These are phyloP conservation scores for Pseudoturritis turrita DNA, from an alignment of 345 rosid species.

Conservation along the genomic window DNA sequence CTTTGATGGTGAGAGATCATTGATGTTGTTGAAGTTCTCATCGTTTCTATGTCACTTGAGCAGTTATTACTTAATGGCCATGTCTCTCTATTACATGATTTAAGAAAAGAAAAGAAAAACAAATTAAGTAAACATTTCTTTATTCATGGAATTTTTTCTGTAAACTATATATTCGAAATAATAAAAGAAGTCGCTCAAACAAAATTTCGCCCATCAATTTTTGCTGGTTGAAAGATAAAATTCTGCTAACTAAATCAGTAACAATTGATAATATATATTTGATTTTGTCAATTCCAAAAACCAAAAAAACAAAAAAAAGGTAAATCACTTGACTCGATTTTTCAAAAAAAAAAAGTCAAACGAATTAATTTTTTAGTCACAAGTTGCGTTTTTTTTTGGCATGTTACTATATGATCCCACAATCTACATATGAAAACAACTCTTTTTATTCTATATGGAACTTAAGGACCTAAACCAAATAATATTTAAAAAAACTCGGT, in stretches of 20 bases:
- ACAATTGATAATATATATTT: neutral
- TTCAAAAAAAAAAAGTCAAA: no score
- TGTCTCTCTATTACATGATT: constrained; percentile 22
- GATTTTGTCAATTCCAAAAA: neutral
- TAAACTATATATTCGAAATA: no score
- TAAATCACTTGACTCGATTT: neutral
- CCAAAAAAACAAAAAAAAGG: neutral
- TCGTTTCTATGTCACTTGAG: constrained; percentile 27
- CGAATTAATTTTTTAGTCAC: neutral
- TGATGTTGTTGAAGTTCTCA: constrained; percentile 32
- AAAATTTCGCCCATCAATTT: no score
- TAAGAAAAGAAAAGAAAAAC: neutral
- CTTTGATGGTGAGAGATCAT: constrained; percentile 22
- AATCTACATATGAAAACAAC: neutral
- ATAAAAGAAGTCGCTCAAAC: no score
- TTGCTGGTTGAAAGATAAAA: no score
- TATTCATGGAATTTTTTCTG: neutral
- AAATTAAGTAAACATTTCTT: neutral
- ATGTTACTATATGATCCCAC: neutral
- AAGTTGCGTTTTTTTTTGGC: neutral
- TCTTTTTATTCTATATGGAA: no score
- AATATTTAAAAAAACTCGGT: neutral
- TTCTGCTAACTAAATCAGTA: neutral
- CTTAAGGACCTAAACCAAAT: neutral
- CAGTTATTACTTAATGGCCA: constrained; percentile 25